Evolutionary conservation across 805 yeast species (phyloP).

Genomic region (Sugiyamaella mastotermitis): DNA sequence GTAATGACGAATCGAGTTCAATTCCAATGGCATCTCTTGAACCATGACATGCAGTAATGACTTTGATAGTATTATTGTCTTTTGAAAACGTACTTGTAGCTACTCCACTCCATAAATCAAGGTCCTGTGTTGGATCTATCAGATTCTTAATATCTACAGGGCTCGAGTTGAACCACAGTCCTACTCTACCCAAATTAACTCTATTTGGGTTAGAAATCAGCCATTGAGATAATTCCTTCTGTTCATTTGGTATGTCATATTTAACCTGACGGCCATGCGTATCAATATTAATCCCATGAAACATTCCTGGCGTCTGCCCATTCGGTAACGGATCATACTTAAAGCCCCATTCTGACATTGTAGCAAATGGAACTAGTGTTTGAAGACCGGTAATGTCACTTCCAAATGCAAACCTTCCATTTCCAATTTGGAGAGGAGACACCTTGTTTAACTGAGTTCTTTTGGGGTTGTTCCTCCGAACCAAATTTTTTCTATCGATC

Average conservation of each 20-base stretch:
- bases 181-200: slow-evolving; percentile 5
- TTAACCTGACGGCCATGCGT: slow-evolving; percentile 4
- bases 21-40: slow-evolving; percentile 1
- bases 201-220: slow-evolving; percentile 7
- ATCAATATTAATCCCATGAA: neutral
- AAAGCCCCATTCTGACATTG: slow-evolving; percentile 9
- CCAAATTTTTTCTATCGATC: slow-evolving; percentile 2
- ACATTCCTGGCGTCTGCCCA: slow-evolving; percentile 6
- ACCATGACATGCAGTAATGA: slow-evolving; percentile 1
- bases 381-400: slow-evolving; percentile 8
- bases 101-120: slow-evolving; percentile 5
- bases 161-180: neutral
- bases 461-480: slow-evolving; percentile 5
- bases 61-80: neutral
- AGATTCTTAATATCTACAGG: neutral
- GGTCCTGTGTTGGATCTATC: neutral
- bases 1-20: slow-evolving; percentile 1
- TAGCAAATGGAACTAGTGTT: slow-evolving; percentile 6
- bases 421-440: slow-evolving; percentile 7
- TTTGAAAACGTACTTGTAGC: slow-evolving; percentile 1
- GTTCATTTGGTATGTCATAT: slow-evolving; percentile 7
- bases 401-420: slow-evolving; percentile 6
- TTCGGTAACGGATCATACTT: slow-evolving; percentile 4
- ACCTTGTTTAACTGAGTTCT: slow-evolving; percentile 1
- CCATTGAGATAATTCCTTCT: slow-evolving; percentile 8